Conservation (phyloP, 2,329 filamentous ascomycete species). For the Pseudocercospora fijiensis region DNA sequence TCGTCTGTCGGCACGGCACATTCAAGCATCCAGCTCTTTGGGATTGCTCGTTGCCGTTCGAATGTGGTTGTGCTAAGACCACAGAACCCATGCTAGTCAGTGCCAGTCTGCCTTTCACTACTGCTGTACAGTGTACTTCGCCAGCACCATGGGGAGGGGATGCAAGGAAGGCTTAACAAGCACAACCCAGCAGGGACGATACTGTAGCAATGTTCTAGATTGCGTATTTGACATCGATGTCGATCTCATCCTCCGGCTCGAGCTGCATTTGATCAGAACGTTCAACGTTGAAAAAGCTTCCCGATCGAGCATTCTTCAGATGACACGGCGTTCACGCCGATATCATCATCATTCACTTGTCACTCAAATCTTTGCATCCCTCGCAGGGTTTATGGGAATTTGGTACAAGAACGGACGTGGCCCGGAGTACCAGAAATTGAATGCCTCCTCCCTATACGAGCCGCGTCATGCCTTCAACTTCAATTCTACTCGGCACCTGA, state of each 20-base stretch:
- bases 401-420: not conserved
- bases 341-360: not conserved
- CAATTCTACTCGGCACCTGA: not conserved
- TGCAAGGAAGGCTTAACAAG: not conserved
- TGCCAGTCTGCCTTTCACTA: not conserved
- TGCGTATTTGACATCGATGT: not conserved
- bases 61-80: not conserved
- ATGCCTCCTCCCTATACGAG: not conserved
- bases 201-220: not conserved
- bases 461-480: not conserved
- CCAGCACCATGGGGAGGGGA: not conserved
- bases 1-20: not conserved
- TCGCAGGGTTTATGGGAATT: not conserved
- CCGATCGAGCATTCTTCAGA: not conserved
- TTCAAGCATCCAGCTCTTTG: not conserved
- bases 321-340: not conserved
- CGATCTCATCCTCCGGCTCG: slow-evolving; percentile 1
- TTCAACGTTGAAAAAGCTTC: not conserved
- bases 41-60: not conserved
- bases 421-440: not conserved
- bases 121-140: too few species aligned
- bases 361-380: not conserved
- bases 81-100: slow-evolving; percentile 1
- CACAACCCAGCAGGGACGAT: not conserved
- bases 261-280: not conserved